Conservation (phyloP, 2,329 filamentous ascomycete species). For the Penicillium paneum region DNA sequence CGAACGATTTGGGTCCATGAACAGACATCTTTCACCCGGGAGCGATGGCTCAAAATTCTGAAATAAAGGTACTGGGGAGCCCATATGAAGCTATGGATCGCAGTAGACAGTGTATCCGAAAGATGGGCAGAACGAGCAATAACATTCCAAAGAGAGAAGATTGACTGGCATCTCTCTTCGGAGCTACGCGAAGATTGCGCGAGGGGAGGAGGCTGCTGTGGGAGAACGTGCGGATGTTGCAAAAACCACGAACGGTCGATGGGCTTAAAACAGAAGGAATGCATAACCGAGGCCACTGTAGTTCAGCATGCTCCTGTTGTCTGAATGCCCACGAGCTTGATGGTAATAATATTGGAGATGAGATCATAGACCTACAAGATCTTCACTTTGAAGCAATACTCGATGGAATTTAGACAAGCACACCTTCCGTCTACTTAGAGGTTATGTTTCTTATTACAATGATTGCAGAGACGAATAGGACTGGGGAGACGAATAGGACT, state of each 20-base stretch:
- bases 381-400: not conserved
- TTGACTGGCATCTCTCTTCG: not conserved
- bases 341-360: not conserved
- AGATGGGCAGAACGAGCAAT: not conserved
- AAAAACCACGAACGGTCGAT: not conserved
- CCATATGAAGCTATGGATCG: not conserved
- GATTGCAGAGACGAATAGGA: too few relatives aligned
- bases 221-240: not conserved
- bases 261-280: not conserved
- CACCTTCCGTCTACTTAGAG: not conserved
- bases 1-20: not conserved
- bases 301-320: not conserved
- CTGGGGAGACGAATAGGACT: too few relatives aligned
- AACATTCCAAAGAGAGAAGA: not conserved
- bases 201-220: not conserved
- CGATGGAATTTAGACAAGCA: too few relatives aligned
- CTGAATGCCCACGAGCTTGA: not conserved
- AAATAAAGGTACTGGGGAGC: not conserved
- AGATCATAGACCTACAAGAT: not conserved
- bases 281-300: not conserved
- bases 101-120: not conserved
- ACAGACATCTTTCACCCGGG: not conserved
- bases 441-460: not conserved
- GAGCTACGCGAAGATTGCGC: not conserved
- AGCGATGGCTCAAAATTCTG: not conserved